Evolutionary conservation across 2,329 filamentous ascomycete species (phyloP), one percentile per base, ranked within the genome.

Genomic region (Rhynchosporium graminicola): DNA sequence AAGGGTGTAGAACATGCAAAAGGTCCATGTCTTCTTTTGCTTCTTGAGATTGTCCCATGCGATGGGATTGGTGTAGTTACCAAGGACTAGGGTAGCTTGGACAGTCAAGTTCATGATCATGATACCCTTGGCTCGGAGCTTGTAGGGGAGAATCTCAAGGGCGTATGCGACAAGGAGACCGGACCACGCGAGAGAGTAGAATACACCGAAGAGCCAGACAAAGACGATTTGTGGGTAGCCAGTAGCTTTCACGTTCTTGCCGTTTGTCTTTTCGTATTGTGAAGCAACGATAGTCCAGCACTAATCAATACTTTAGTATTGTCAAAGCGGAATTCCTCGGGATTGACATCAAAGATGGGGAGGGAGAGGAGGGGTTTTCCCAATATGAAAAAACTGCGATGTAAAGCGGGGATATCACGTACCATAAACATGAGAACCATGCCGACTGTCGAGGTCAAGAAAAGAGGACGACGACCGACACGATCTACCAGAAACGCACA

Each of bases 91-190:
- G 38, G 85, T 79, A 52, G 83, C 83, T 73, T 88, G 84, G 28
- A 88, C 80, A 26, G 81, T 82, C 57, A 88, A 80, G 73, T 87
- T 87, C 82, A 87, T 85, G 67, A 88, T 79, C 79, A 83, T 84
- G 78, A 85, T 64, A 52, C 71, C 73, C 67, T 73, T 74, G 12
- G 73, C 72, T 65, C 72, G 67, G 20, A 82, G 76, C 70, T 77
- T 78, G 75, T 81, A 82, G 6, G 80, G 80, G 62, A 82, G 75
- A 64, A 82, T 77, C 72, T 82, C 80, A 63, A 82, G 77, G 47
- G 79, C 74, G 69, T 82, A 86, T 60, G 80, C 81, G 65, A 85
- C 77, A 28, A 85, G 78, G 48, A 85, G 78, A 62, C 82, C 82
- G 36, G 82, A 84, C 82, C 82, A 85, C 29, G 81, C 82, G 65